Percentiles rank a stretch among this genome's conserved stretches.
phyloP scores from a whole-genome alignment of 2,329 filamentous ascomycete species.

The Leptographium wingfieldii region DNA sequence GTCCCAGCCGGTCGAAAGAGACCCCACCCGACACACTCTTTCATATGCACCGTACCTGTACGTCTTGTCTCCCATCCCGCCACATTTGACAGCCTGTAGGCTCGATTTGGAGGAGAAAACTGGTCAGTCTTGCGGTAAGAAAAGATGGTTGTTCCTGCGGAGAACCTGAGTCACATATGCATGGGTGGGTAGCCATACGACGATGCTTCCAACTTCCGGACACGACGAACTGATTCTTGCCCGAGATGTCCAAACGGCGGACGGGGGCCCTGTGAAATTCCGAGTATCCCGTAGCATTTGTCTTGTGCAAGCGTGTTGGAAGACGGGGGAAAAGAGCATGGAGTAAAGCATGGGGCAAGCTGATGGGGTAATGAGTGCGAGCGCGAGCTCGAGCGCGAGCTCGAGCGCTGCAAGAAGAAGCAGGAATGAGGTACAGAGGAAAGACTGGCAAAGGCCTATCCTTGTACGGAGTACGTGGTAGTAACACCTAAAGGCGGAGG shows the following conservation, averaged over 20 bases:
- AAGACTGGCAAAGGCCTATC: too few relatives aligned
- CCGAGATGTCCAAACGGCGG: too few relatives aligned
- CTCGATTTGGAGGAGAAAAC: background rate
- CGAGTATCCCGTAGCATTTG: too few relatives aligned
- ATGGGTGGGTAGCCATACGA: too few relatives aligned
- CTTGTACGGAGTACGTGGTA: background rate
- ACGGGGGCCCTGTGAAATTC: too few relatives aligned
- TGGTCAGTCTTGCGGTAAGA: background rate
- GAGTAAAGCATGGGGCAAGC: background rate
- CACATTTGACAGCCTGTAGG: background rate
- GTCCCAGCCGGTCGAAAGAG: background rate
- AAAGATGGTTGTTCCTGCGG: background rate
- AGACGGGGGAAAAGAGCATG: background rate
- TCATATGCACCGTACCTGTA: background rate
- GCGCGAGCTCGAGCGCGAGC: too few relatives aligned
- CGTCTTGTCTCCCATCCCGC: background rate
- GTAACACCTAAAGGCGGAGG: background rate
- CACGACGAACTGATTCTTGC: too few relatives aligned
- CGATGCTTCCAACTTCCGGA: too few relatives aligned
- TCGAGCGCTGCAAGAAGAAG: too few relatives aligned
- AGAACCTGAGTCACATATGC: background rate
- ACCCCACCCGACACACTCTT: background rate
- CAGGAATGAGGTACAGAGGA: too few relatives aligned
- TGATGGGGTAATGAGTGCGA: background rate
- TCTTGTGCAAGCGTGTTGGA: background rate